phyloP scores from a whole-genome alignment of 2,329 filamentous ascomycete genomes.

The Neopestalotiopsis clavispora region DNA sequence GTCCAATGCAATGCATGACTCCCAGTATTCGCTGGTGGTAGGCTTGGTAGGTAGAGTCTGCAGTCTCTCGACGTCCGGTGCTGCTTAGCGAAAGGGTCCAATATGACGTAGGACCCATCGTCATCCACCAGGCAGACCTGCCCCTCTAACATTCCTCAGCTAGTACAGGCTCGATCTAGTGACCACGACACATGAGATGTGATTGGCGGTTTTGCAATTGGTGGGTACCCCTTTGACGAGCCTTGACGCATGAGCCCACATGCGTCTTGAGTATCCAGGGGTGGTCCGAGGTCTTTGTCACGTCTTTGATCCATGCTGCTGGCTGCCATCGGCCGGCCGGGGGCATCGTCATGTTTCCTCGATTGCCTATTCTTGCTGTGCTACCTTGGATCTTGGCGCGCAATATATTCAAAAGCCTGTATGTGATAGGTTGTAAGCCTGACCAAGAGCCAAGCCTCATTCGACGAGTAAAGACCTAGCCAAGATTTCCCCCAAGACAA shows the following conservation, averaged over 20 bases:
- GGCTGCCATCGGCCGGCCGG: neutral
- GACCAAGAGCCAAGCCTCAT: neutral
- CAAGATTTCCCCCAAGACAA: neutral
- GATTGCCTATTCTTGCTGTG: neutral
- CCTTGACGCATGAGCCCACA: slow-evolving; percentile 13
- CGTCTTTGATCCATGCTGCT: neutral
- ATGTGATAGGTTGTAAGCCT: neutral
- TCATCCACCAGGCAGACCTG: slow-evolving; percentile 10
- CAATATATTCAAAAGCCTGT: neutral
- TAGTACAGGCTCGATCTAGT: neutral
- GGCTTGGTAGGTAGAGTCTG: neutral
- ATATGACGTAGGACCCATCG: slow-evolving; percentile 15
- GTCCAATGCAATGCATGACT: slow-evolving; percentile 13
- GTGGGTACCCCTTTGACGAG: neutral
- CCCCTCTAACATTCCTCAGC: neutral
- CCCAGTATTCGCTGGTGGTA: neutral
- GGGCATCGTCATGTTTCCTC: neutral
- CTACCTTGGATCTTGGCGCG: neutral
- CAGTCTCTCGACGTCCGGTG: neutral
- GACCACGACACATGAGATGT: neutral
- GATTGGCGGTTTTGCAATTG: neutral
- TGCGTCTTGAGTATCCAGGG: neutral
- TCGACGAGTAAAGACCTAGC: neutral
- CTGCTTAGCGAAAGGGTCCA: slow-evolving; percentile 8
- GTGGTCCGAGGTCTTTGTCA: neutral